Percentiles rank a stretch among this genome's conserved stretches.
These are phyloP conservation scores for Brettanomyces custersianus DNA, from an alignment of 805 yeast genomes.

Conservation along the genomic window DNA sequence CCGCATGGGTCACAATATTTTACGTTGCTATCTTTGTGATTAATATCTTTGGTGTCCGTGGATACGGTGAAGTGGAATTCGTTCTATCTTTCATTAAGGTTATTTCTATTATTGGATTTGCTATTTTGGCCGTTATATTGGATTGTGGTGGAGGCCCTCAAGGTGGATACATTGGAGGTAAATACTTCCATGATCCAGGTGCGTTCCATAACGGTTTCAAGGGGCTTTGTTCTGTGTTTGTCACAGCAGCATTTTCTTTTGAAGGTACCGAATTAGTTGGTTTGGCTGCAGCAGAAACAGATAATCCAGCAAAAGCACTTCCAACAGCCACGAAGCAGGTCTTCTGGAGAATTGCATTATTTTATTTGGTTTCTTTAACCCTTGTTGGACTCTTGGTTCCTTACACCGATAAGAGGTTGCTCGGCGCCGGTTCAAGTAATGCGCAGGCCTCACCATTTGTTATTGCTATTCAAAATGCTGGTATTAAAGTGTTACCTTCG, in stretches of 20 bases:
- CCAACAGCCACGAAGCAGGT: slow-evolving; percentile 61
- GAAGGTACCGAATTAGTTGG: slow-evolving; percentile 63
- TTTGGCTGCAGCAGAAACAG: slow-evolving; percentile 59
- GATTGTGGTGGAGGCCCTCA: slow-evolving; percentile 61
- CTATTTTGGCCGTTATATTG: slow-evolving; percentile 44
- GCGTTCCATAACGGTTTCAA: slow-evolving; percentile 45
- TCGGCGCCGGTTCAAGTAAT: slow-evolving; percentile 37
- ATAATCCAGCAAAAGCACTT: slow-evolving; percentile 49
- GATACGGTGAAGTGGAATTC: slow-evolving; percentile 65
- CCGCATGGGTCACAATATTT: slow-evolving; percentile 49
- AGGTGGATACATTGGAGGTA: slow-evolving; percentile 50
- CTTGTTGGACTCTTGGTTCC: slow-evolving; percentile 49
- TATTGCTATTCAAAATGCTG: slow-evolving; percentile 54
- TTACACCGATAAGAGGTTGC: slow-evolving; percentile 34
- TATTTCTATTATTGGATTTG: slow-evolving; percentile 49
- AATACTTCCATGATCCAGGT: slow-evolving; percentile 54
- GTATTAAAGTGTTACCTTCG: slow-evolving; percentile 58
- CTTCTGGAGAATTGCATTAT: slow-evolving; percentile 52
- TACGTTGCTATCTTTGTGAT: slow-evolving; percentile 40
- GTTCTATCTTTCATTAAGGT: slow-evolving; percentile 46
- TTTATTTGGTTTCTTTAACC: slow-evolving; percentile 45
- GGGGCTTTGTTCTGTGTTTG: slow-evolving; percentile 56
- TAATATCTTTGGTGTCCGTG: slow-evolving; percentile 54
- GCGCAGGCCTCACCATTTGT: slow-evolving; percentile 69
- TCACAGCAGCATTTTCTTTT: slow-evolving; percentile 54